Conservation (phyloP, 768 basidiomycete genomes). For the Suillus weaverae region DNA sequence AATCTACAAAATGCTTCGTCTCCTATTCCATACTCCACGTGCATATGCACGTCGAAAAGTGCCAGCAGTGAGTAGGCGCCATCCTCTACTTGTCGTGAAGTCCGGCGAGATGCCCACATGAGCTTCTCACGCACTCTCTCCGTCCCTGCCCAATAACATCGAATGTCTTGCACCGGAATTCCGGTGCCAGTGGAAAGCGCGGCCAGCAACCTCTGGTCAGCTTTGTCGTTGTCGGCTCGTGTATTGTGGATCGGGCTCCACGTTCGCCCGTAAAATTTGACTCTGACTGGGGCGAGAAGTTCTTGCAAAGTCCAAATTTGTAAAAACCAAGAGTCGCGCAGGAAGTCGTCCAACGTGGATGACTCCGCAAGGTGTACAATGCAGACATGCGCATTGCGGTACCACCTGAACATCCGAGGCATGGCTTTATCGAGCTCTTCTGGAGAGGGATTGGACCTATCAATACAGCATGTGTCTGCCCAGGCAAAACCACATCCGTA, state of each 20-base stretch:
- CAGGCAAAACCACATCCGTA: slow-evolving; percentile 24
- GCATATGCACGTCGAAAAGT: slow-evolving; percentile 17
- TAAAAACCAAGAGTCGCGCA: slow-evolving; percentile 17
- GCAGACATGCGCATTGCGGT: slow-evolving; percentile 22
- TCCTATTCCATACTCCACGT: slow-evolving; percentile 15
- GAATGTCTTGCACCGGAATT: slow-evolving; percentile 17
- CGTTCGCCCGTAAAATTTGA: slow-evolving; percentile 22
- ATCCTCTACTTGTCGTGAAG: slow-evolving; percentile 15
- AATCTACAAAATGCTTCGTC: slow-evolving; percentile 18
- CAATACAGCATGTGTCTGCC: slow-evolving; percentile 18
- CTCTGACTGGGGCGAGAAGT: slow-evolving; percentile 19
- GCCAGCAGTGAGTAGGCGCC: slow-evolving; percentile 21
- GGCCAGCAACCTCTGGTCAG: slow-evolving; percentile 17
- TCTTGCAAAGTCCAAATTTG: slow-evolving; percentile 13
- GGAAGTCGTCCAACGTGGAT: slow-evolving; percentile 9
- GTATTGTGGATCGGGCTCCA: slow-evolving; percentile 20
- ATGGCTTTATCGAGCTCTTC: neutral
- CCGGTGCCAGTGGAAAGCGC: slow-evolving; percentile 16
- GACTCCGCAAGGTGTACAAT: slow-evolving; percentile 15
- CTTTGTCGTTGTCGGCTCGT: slow-evolving; percentile 23
- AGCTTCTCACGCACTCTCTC: slow-evolving; percentile 22
- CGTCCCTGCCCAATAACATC: slow-evolving; percentile 18
- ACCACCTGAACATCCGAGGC: slow-evolving; percentile 17
- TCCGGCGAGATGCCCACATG: slow-evolving; percentile 20
- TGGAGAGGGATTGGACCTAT: neutral